Base-by-base conservation (phyloP, 352 stramenopile genomes). In the Pythium sukuiense region DNA sequence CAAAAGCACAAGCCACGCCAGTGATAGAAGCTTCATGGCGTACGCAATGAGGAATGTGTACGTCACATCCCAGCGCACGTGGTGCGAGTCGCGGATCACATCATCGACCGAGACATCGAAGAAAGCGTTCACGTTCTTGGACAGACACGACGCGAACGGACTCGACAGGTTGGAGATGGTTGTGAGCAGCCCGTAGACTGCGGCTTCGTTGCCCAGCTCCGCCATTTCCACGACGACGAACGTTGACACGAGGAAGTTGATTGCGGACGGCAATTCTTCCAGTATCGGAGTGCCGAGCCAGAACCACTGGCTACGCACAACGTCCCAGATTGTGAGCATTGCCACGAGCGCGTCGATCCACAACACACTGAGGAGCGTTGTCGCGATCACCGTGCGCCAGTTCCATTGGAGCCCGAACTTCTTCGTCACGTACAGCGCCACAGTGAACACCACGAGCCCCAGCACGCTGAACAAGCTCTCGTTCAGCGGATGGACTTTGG, bases 1-100 rank as follows among this genome's bases (percentile, higher is more conserved):
- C 46, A 92, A 61, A 33, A 89, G 61, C 20, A 76, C 64, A 18
- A 92, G 70, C 75, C 73, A 88, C 24, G 55, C 63, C 8, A 90
- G 71, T 4, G 72, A 77, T n/a, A 71, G 30, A 11, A 85, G 20
- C 27, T 85, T 82, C 50, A 80, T 72, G 24, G 48, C 20, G 45
- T 77, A 81, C n/a, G 71, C 61, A 37, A 86, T 80, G 4, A 78
- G 20, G 33, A 72, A 75, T 35, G 72, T 77, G 24, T 54, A 70
- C 7, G 71, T 78, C 41, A 82, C 71, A 0, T 83, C 48, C 46
- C 46, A 61, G 9, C 77, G 72, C 27, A 77, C 68, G 37, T 71
- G 61, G 6, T 59, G 67, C 20, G 71, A 61, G 56, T 86, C 77
- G 14, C 9, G 24, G 3, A 75, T 26, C 27, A 86, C 69, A 32